phyloP scores from a whole-genome alignment of 495 filamentous ascomycete species.

The Rhypophila decipiens region DNA sequence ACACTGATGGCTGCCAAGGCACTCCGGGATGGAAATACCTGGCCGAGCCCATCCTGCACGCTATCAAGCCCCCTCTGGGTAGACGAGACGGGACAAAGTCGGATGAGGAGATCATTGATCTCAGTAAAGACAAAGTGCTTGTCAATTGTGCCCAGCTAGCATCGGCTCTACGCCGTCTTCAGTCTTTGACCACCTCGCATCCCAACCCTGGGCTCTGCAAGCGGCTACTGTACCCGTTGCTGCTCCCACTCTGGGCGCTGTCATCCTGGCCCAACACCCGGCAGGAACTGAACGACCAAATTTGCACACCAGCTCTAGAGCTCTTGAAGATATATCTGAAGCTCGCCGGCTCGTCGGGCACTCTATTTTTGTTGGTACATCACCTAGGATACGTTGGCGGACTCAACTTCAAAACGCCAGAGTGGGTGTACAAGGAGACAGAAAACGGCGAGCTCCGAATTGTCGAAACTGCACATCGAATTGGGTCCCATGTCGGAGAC shows the following conservation, averaged over 20 bases:
- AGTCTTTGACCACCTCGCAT: conserved; percentile 55
- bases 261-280: conserved; percentile 41
- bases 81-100: conserved; percentile 1
- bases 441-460: conserved; percentile 24
- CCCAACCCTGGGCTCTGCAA: conserved; percentile 69
- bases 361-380: conserved; percentile 32
- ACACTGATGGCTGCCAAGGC: conserved; percentile 25
- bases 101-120: conserved; percentile 31
- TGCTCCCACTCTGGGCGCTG: conserved; percentile 66
- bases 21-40: conserved; percentile 65
- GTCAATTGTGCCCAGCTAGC: conserved; percentile 37
- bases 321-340: conserved; percentile 41
- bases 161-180: conserved; percentile 50
- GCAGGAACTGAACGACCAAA: conserved; percentile 19
- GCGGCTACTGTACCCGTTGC: conserved; percentile 55
- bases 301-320: conserved; percentile 31
- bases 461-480: conserved; percentile 9
- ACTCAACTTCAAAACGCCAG: conserved; percentile 14
- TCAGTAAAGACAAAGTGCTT: conserved; percentile 33
- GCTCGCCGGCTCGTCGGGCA: conserved; percentile 37
- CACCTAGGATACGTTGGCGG: conserved; percentile 38
- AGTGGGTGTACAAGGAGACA: conserved; percentile 31
- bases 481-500: background rate
- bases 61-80: conserved; percentile 49
- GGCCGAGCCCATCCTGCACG: conserved; percentile 56